These are phyloP conservation scores for Spiraea crenata DNA, from an alignment of 331 rosid genomes.

Conservation along the genomic window DNA sequence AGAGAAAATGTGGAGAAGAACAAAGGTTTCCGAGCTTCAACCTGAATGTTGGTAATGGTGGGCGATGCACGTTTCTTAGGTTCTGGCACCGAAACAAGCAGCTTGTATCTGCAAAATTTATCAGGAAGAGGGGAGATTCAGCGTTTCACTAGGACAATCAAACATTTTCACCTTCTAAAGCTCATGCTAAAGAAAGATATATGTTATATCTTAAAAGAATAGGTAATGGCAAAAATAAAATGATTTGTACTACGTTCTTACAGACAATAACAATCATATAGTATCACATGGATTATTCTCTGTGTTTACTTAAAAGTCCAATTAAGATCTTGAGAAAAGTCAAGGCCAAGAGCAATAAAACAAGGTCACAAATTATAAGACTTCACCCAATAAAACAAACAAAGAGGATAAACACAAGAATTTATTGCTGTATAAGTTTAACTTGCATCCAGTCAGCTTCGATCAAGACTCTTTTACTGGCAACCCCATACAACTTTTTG, in stretches of 20 bases:
- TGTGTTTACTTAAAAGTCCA: not conserved
- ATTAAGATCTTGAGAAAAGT: not conserved
- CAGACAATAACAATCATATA: not conserved
- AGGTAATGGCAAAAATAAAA: not conserved
- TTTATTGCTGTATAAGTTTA: not conserved
- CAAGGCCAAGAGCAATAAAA: not conserved
- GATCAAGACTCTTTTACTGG: not conserved
- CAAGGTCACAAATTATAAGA: not conserved
- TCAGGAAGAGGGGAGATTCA: constrained; percentile 14
- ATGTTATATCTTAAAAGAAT: not conserved
- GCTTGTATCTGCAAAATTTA: constrained; percentile 71
- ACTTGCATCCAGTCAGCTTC: not conserved
- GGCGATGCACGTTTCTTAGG: constrained; percentile 87
- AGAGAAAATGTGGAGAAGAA: too few species aligned
- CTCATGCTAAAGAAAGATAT: not conserved
- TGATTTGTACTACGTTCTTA: not conserved
- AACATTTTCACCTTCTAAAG: not conserved
- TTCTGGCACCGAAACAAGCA: constrained; percentile 86
- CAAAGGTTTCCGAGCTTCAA: not conserved
- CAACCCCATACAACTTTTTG: too few species aligned
- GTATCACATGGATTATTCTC: not conserved
- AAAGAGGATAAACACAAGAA: not conserved
- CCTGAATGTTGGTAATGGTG: constrained; percentile 90
- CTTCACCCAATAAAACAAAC: constrained; percentile 3
- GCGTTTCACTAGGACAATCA: not conserved